These are phyloP conservation scores for Phialemoniopsis sp. DNA, from an alignment of 2,329 filamentous ascomycete genomes.

Conservation along the genomic window DNA sequence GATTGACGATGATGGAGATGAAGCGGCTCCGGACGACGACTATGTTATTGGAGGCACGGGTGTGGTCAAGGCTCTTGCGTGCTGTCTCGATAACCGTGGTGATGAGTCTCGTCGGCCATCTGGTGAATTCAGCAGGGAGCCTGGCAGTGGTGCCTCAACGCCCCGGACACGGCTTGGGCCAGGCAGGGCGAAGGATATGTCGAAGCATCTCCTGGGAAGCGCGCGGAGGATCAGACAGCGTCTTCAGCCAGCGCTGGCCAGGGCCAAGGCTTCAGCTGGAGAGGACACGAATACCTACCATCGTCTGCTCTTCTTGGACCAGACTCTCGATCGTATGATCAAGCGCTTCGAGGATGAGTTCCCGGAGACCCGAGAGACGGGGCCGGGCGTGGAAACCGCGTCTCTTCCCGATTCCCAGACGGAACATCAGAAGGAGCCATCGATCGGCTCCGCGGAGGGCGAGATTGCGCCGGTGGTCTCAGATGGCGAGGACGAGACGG, in stretches of 20 bases:
- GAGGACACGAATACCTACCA: constrained; percentile 71
- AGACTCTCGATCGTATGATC: constrained; percentile 87
- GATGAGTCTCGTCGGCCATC: constrained; percentile 55
- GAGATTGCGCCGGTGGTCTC: constrained; percentile 28
- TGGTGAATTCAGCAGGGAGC: constrained; percentile 47
- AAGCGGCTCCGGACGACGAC: constrained; percentile 76
- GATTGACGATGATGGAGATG: constrained; percentile 54
- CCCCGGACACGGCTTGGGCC: constrained; percentile 33
- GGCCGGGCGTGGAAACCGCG: constrained; percentile 20
- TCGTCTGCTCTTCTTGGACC: constrained; percentile 79
- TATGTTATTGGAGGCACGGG: constrained; percentile 96
- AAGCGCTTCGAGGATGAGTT: constrained; percentile 95
- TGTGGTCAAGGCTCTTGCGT: constrained; percentile 88
- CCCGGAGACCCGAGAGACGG: constrained; percentile 69
- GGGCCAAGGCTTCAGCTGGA: constrained; percentile 62
- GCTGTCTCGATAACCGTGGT: constrained; percentile 79
- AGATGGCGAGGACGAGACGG: constrained; percentile 45
- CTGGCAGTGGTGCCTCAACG: constrained; percentile 44
- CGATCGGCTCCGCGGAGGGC: constrained; percentile 16
- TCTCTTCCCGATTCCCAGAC: constrained; percentile 16
- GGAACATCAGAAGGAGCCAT: constrained; percentile 8
- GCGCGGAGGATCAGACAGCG: constrained; percentile 84
- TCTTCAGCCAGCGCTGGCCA: constrained; percentile 77
- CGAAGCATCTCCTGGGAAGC: constrained; percentile 80
- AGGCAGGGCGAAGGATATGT: constrained; percentile 84